These are phyloP conservation scores for Hortiboletus rubellus DNA, from an alignment of 1,284 basidiomycete species.

Conservation along the genomic window DNA sequence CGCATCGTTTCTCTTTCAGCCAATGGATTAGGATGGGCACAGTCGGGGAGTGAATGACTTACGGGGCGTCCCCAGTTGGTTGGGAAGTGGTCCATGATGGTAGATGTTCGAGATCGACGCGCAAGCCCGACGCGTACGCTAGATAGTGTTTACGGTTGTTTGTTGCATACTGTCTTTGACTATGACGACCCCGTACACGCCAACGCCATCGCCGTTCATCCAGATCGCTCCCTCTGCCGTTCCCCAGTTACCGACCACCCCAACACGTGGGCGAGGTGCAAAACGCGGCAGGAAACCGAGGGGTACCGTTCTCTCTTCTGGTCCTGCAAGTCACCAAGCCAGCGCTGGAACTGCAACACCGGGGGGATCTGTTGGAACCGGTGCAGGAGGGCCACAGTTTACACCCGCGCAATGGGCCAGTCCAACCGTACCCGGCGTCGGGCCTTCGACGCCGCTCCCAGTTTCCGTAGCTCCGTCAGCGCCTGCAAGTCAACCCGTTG, in stretches of 20 bases:
- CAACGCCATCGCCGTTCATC: constrained; percentile 32
- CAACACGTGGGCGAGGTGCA: constrained; percentile 47
- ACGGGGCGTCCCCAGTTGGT: constrained; percentile 80
- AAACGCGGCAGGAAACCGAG: constrained; percentile 63
- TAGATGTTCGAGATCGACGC: constrained; percentile 25
- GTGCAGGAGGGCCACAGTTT: constrained; percentile 28
- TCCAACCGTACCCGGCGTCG: constrained; percentile 19
- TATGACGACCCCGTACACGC: constrained; percentile 28
- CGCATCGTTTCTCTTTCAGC: constrained; percentile 63
- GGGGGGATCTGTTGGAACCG: not conserved
- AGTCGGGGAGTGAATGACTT: constrained; percentile 27
- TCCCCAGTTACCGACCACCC: constrained; percentile 31
- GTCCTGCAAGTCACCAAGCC: constrained; percentile 21
- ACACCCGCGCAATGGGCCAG: constrained; percentile 45
- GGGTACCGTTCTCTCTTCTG: constrained; percentile 36
- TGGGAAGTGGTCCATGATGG: constrained; percentile 75
- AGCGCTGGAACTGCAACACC: not conserved
- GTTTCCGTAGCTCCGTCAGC: constrained; percentile 12
- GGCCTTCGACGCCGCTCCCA: constrained; percentile 19
- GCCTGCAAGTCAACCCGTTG: constrained; percentile 12
- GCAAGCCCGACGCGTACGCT: constrained; percentile 24
- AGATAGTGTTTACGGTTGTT: constrained; percentile 24
- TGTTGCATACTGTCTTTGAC: not conserved
- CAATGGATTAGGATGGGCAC: not conserved
- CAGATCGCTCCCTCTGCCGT: constrained; percentile 27